Base-by-base conservation (phyloP, 2,329 filamentous ascomycete genomes). In the Epicoccum sorghinum region DNA sequence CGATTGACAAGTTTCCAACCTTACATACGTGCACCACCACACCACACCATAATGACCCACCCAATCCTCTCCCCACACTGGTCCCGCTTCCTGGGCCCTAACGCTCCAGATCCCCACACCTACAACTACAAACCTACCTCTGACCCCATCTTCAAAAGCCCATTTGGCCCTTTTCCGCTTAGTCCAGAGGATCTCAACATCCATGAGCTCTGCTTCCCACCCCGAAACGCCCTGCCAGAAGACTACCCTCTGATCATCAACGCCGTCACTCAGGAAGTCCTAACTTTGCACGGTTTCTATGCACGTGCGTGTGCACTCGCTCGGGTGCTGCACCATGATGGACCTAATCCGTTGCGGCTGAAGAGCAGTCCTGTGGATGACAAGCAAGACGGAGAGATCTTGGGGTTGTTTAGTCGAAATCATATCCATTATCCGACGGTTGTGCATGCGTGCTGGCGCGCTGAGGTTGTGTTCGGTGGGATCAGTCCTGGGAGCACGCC, bases 241-340 rank as follows among this genome's bases (percentile, higher is more conserved):
- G 67, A 72, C 47, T 72, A 71, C 23, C 64, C 64, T 9, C 59
- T 70, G 13, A 65, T 70, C 50, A 62, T 72, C 53, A 66, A 71
- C 39, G 63, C 66, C 13, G 50, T 52, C 0, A 71, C 67, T 8
- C 56, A 64, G 29, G 64, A 69, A 39, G 46, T 47, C 0, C 55
- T 71, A 9, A 66, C 66, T 2, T 60, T 72, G 2, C 67, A 70
- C 47, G 55, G 62, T 37, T 70, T 72, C 60, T 65, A 69, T 42
- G 58, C 55, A 10, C 61, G 63, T 5, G 51, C 56, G 2, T 67
- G 64, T 38, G 62, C 67, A n/a, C 41, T 72, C n/a, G 60, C 68
- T 27, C 62, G 68, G 29, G 68, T 64, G 1, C 46, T 70, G 1
- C 59, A 62, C 1, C 47, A 65, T 27, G 68, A 70, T 55, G 68